Evolutionary conservation across 1,284 basidiomycete genomes (phyloP).

Genomic region (Xerocomus amazonicus): DNA sequence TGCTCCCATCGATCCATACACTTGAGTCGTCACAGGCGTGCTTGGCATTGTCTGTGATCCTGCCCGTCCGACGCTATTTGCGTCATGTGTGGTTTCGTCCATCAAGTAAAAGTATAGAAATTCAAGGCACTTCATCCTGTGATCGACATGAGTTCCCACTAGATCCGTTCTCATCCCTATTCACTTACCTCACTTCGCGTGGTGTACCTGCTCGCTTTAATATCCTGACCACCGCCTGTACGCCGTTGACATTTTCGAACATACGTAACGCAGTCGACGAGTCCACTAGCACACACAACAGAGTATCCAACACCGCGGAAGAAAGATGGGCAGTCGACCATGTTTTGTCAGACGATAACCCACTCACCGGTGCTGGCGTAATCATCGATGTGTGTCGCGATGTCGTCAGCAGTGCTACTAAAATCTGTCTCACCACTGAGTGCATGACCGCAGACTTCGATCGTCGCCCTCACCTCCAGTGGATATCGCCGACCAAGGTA

Average conservation of each 20-base stretch:
- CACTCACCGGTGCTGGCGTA: constrained; percentile 18
- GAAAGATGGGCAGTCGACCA: constrained; percentile 39
- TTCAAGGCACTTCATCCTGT: constrained; percentile 91
- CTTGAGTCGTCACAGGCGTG: constrained; percentile 33
- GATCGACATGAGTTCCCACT: constrained; percentile 2
- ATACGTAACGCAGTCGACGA: constrained; percentile 64
- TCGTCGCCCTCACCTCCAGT: constrained; percentile 56
- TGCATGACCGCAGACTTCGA: not conserved
- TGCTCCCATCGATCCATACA: constrained; percentile 28
- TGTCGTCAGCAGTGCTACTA: constrained; percentile 64
- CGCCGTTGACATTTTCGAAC: constrained; percentile 74
- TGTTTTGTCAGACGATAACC: constrained; percentile 19
- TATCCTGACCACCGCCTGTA: constrained; percentile 77
- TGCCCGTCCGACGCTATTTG: constrained; percentile 3
- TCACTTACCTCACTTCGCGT: constrained; percentile 74
- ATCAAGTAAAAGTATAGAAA: constrained; percentile 90
- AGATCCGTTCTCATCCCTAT: not conserved
- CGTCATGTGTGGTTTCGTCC: constrained; percentile 56
- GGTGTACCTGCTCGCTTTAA: constrained; percentile 79
- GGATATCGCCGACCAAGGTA: constrained; percentile 67
- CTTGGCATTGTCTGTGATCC: constrained; percentile 22
- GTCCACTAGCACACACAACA: constrained; percentile 83
- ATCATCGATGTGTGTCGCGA: constrained; percentile 55
- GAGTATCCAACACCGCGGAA: constrained; percentile 72
- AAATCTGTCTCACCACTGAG: constrained; percentile 41